Evolutionary conservation across 2,329 filamentous ascomycete genomes (phyloP), one percentile per base, ranked within the genome.

Genomic region (Aquanectria penicillioides): DNA sequence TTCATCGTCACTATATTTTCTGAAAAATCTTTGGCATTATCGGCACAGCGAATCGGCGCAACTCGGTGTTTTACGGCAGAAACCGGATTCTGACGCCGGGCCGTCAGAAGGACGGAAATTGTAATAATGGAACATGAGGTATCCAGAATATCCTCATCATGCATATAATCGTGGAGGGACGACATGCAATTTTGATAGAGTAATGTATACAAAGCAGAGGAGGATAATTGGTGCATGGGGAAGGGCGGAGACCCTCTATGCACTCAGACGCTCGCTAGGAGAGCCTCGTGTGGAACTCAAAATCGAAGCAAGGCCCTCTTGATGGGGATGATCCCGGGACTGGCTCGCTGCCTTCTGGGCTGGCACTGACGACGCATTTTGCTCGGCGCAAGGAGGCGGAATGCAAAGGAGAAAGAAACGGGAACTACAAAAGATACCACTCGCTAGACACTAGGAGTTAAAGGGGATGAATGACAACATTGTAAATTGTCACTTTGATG

Each of bases 31-130:
- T 76, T 75, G 73, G 72, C 73, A 74, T 76, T 76, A 74, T 74
- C 69, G 69, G 71, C 74, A 77, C 73, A 76, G 75, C 75, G 75
- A 76, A 62, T 65, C 63, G 75, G 75, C 75, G 75, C 73, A 76
- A 70, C 55, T 62, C 64, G 72, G 65, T 71, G 65, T 69, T 71
- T 73, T 64, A 64, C 70, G 53, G 52, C 63, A 62, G 64, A 65
- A 53, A 60, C 63, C 58, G 60, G 65, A 62, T 60, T 69, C 69
- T 65, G 69, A 61, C 70, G 67, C 66, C 65, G 62, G 62, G 64
- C 61, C 64, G 68, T 69, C 67, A 59, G 66, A 59, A 53, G 62
- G 62, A 65, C 66, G 62, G 61, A 57, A 63, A 59, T 51, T 68
- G 63, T 68, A 68, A 68, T 70, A 68, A 71, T 67, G 62, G 71